phyloP scores from a whole-genome alignment of 768 basidiomycete genomes.

The Fomitopsis pulvina region DNA sequence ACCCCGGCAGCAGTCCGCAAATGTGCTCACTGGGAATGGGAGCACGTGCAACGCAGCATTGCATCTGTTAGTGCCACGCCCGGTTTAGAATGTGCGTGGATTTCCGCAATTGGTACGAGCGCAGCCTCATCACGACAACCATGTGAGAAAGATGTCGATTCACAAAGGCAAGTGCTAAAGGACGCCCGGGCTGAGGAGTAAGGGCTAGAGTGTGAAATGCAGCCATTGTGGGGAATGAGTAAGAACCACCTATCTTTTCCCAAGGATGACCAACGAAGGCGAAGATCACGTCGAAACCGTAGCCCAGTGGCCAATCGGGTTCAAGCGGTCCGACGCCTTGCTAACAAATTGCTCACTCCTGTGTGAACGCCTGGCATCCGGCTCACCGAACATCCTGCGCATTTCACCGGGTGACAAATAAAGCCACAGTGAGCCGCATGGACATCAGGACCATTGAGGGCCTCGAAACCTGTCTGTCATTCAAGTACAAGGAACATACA shows the following conservation, averaged over 20 bases:
- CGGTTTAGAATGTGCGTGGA: no score
- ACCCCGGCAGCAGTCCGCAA: neutral
- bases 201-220: neutral
- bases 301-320: neutral
- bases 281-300: neutral
- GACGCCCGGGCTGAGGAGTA: no score
- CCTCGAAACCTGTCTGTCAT: no score
- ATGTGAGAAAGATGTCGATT: no score
- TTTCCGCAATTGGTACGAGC: no score
- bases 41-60: no score
- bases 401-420: neutral
- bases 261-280: conserved; percentile 3
- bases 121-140: no score
- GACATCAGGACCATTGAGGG: no score
- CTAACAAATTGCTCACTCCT: neutral
- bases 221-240: neutral
- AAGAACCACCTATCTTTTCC: neutral
- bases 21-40: neutral
- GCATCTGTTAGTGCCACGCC: no score
- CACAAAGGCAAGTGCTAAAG: no score
- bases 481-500: no score
- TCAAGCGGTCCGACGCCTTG: neutral
- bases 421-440: no score
- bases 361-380: neutral
- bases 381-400: neutral